Percentiles rank a stretch among this genome's conserved stretches.
Conservation (phyloP, 1,284 basidiomycete species). For the Heliocybe sulcata region DNA sequence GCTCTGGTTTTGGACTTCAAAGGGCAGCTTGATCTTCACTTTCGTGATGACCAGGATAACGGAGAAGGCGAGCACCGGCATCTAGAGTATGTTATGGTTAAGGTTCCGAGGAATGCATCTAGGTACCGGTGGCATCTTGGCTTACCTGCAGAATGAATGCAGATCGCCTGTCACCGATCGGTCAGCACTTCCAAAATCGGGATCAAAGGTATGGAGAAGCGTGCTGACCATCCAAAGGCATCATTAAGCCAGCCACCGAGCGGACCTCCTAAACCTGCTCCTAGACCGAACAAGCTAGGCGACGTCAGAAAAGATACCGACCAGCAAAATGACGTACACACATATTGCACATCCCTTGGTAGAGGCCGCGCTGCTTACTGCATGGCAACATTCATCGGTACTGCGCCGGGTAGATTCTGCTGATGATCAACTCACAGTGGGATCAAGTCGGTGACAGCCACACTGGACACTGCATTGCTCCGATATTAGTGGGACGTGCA, state of each 20-base stretch:
- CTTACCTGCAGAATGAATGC: constrained; percentile 64
- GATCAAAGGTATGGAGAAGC: constrained; percentile 4
- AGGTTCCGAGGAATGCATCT: constrained; percentile 5
- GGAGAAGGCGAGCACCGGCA: constrained; percentile 69
- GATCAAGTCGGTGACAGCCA: constrained; percentile 74
- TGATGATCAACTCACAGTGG: constrained; percentile 52
- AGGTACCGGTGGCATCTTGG: constrained; percentile 5
- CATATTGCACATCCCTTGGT: constrained; percentile 88
- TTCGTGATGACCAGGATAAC: constrained; percentile 63
- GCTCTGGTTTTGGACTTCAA: constrained; percentile 50
- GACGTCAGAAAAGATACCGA: constrained; percentile 9
- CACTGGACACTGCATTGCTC: constrained; percentile 54
- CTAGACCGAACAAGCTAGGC: constrained; percentile 64
- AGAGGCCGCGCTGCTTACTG: constrained; percentile 81
- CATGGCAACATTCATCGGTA: constrained; percentile 8
- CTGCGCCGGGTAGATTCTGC: not conserved
- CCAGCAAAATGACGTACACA: constrained; percentile 23
- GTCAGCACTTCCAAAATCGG: not conserved
- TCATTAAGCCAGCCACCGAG: constrained; percentile 85
- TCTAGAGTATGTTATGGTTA: constrained; percentile 30
- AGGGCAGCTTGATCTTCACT: constrained; percentile 63
- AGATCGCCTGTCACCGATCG: constrained; percentile 39
- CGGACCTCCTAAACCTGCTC: constrained; percentile 84
- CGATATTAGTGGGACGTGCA: not conserved
- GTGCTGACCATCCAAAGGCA: constrained; percentile 69